Evolutionary conservation across 129 eudicot species (phyloP), one percentile per base, ranked within the genome.

Genomic region (Silybum marianum): DNA sequence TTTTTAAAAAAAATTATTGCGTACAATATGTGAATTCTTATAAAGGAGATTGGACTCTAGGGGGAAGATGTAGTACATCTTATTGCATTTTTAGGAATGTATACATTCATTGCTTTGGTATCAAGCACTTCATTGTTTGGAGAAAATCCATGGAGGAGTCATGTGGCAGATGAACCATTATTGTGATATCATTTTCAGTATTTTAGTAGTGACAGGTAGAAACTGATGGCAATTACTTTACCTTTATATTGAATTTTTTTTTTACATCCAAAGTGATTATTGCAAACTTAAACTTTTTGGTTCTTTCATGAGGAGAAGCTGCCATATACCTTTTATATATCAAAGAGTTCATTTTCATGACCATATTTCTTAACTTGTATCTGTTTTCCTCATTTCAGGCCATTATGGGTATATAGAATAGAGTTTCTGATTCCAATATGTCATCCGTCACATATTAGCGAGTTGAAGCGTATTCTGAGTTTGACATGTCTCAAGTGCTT

Each of bases 251-350:
- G n/a, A n/a, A 16, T 65, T 5, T 63, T 73, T 19, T 40, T 73
- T n/a, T 32, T 3, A 26, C 28, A 10, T 38, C 13, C 22, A 9
- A 69, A 24, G 72, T 18, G 74, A 74, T 81, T 2, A 14, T 28
- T 28, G 30, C 42, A 39, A 74, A 81, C 48, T 77, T 77, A 25
- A 22, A 24, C 34, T 1, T 10, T 81, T 77, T 74, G 71, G 68
- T 71, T 76, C 19, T 80, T 58, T 78, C 91, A 95, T 98, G 98
- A 93, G 86, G 99, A 95, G 75, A 93, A 82, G 85, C 80, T 93
- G 78, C 99, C 99, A 16, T 95, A 95, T 78, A 90, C 97, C 14
- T 95, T 95, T 91, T 95, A 95, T 86, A 87, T 95, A 76, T 88
- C 84, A 91, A 91, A 22, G 99, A 95, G 89, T 98, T 95, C n/a